Evolutionary conservation across 2,329 filamentous ascomycete species (phyloP).

Genomic region (Fusarium redolens): DNA sequence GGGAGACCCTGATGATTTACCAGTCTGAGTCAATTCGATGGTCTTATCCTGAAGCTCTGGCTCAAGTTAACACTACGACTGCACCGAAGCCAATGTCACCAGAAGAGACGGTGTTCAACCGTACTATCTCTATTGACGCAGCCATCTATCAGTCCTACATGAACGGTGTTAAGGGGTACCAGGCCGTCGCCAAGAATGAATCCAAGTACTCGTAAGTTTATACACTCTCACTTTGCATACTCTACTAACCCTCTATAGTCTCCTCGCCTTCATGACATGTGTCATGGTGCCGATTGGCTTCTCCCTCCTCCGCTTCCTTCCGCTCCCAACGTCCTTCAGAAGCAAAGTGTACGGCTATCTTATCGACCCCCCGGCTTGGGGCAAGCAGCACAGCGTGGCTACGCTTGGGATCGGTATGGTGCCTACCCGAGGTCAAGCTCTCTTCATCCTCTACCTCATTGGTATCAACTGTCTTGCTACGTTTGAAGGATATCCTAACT

Average conservation of each 20-base stretch:
- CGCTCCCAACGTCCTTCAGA: constrained; percentile 16
- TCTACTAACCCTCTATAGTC: not conserved
- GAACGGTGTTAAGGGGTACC: constrained; percentile 20
- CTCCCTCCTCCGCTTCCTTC: constrained; percentile 38
- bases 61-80: constrained; percentile 5
- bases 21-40: constrained; percentile 8
- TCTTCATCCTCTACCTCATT: constrained; percentile 57
- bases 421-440: constrained; percentile 56
- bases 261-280: constrained; percentile 37
- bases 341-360: constrained; percentile 44
- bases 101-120: constrained; percentile 17
- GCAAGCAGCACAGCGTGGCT: constrained; percentile 40
- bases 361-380: constrained; percentile 45
- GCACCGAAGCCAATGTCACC: constrained; percentile 1
- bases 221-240: too few species aligned
- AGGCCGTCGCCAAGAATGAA: constrained; percentile 12
- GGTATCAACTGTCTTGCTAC: constrained; percentile 52
- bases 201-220: constrained; percentile 36
- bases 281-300: constrained; percentile 35
- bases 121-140: constrained; percentile 23
- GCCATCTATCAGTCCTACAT: constrained; percentile 10
- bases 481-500: constrained; percentile 44
- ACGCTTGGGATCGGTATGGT: constrained; percentile 43
- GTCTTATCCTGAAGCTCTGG: constrained; percentile 28
- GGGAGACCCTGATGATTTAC: constrained; percentile 33